Conservation (phyloP, 768 basidiomycete genomes). For the Phaffia tasmanica region DNA sequence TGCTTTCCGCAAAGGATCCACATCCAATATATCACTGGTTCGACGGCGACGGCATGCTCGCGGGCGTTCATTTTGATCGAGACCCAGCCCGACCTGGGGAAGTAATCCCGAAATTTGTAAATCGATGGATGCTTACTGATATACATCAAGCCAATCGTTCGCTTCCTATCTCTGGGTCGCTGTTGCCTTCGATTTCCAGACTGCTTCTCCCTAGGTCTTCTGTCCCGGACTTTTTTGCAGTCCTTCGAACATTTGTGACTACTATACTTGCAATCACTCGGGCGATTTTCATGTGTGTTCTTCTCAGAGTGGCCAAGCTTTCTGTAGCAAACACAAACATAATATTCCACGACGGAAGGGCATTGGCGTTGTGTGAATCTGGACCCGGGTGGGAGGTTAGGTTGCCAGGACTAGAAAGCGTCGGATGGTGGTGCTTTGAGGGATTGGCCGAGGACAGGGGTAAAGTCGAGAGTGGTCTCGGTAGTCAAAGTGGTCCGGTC, state of each 20-base stretch:
- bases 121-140: conserved; percentile 32
- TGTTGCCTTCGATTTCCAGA: conserved; percentile 37
- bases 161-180: conserved; percentile 33
- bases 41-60: conserved; percentile 42
- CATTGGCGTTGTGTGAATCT: conserved; percentile 40
- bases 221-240: conserved; percentile 31
- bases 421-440: conserved; percentile 33
- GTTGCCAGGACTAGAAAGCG: conserved; percentile 39
- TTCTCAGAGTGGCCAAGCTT: conserved; percentile 34
- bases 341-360: conserved; percentile 35
- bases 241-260: conserved; percentile 31
- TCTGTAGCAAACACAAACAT: conserved; percentile 40
- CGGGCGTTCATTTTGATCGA: conserved; percentile 37
- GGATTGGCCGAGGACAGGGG: conserved; percentile 26
- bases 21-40: conserved; percentile 33
- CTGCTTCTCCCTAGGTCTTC: conserved; percentile 29
- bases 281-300: conserved; percentile 34
- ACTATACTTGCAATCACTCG: conserved; percentile 36
- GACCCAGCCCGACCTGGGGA: conserved; percentile 17
- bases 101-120: conserved; percentile 32
- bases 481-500: not conserved
- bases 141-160: conserved; percentile 26
- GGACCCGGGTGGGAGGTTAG: conserved; percentile 38
- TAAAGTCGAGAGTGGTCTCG: conserved; percentile 24
- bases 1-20: conserved; percentile 31